These are phyloP conservation scores for Pyrenula massariospora DNA, from an alignment of 495 filamentous ascomycete genomes.

Conservation along the genomic window DNA sequence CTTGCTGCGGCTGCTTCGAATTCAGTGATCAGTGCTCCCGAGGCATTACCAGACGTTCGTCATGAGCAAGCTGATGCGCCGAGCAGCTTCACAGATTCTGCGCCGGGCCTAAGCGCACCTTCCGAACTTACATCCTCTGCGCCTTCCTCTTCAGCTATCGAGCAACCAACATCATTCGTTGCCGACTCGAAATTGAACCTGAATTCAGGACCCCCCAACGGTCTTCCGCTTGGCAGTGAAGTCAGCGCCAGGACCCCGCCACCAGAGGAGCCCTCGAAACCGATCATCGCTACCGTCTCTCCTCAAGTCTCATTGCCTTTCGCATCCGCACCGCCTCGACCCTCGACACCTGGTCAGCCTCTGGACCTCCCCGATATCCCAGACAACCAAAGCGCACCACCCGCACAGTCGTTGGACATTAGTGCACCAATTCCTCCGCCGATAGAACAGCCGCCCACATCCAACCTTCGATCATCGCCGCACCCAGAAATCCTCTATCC, in stretches of 20 bases:
- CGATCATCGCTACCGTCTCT: background rate
- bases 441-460: slow-evolving; percentile 9
- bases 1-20: background rate
- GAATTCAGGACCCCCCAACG: background rate
- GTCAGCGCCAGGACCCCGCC: background rate
- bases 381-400: background rate
- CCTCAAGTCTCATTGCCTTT: background rate
- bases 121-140: background rate
- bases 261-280: background rate
- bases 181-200: background rate
- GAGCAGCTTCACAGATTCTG: background rate
- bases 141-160: background rate
- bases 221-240: background rate
- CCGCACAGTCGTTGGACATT: background rate
- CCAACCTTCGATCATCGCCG: slow-evolving; percentile 11
- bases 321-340: background rate
- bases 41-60: background rate
- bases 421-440: background rate
- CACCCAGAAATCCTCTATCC: slow-evolving; percentile 3
- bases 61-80: background rate
- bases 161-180: background rate
- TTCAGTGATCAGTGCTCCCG: background rate
- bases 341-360: background rate
- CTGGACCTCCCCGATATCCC: slow-evolving; percentile 2
- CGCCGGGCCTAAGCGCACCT: background rate